These are phyloP conservation scores for Xylaria sp. DNA, from an alignment of 2,329 filamentous ascomycete genomes.

Conservation along the genomic window DNA sequence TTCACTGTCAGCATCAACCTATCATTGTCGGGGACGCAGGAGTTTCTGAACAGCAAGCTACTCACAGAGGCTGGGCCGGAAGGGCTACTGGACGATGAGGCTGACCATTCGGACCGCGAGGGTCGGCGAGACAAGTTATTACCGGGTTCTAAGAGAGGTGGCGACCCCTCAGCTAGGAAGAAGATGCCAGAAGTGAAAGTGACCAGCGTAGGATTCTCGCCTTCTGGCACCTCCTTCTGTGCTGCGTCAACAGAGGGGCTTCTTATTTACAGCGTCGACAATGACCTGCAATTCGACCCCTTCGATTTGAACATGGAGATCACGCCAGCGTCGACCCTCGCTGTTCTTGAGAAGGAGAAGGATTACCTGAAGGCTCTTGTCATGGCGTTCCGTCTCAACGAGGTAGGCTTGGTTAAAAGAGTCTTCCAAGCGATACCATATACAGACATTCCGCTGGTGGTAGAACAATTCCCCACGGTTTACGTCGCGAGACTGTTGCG, in stretches of 20 bases:
- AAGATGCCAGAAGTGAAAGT: constrained; percentile 83
- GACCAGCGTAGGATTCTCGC: constrained; percentile 81
- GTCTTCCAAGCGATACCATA: constrained; percentile 85
- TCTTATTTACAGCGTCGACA: constrained; percentile 90
- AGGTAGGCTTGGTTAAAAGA: constrained; percentile 75
- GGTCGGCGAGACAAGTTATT: constrained; percentile 78
- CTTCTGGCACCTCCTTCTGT: constrained; percentile 87
- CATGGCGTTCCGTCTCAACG: constrained; percentile 97
- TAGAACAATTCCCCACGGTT: constrained; percentile 77
- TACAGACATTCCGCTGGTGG: constrained; percentile 73
- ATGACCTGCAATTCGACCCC: constrained; percentile 83
- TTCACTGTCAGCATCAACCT: constrained; percentile 95
- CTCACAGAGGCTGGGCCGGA: constrained; percentile 88
- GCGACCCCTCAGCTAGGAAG: constrained; percentile 78
- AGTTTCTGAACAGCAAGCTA: constrained; percentile 90
- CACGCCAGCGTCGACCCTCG: constrained; percentile 82
- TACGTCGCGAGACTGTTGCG: constrained; percentile 85
- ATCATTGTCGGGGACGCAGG: constrained; percentile 93
- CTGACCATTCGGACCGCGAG: constrained; percentile 86
- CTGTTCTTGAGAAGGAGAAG: constrained; percentile 65
- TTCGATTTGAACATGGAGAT: constrained; percentile 95
- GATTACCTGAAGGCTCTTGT: constrained; percentile 91
- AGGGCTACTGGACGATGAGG: constrained; percentile 83
- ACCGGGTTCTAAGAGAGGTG: constrained; percentile 82
- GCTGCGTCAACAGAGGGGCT: constrained; percentile 93